Conservation (phyloP, 768 basidiomycete species). For the Phlegmacium glaucopus region DNA sequence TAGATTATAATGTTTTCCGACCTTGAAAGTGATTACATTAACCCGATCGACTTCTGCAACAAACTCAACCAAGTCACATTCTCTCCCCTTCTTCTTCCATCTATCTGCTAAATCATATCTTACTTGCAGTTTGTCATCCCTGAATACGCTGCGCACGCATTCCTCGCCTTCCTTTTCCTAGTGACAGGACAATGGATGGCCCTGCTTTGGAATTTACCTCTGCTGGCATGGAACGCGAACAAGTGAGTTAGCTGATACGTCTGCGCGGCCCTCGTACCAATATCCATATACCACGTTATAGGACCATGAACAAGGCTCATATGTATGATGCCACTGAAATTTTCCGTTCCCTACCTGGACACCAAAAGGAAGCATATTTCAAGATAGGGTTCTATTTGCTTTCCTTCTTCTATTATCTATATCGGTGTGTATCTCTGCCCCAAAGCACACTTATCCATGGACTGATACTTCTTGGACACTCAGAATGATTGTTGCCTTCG, state of each 20-base stretch:
- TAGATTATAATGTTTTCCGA: slow-evolving; percentile 99
- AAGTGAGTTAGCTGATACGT: slow-evolving; percentile 60
- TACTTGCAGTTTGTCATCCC: slow-evolving; percentile 85
- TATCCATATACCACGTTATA: slow-evolving; percentile 5
- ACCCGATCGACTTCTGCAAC: slow-evolving; percentile 99
- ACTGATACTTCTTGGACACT: not conserved
- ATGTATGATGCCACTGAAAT: slow-evolving; percentile 99
- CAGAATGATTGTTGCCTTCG: slow-evolving; percentile 84
- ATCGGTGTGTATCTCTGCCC: slow-evolving; percentile 53
- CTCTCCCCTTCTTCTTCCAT: not conserved
- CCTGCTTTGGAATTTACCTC: slow-evolving; percentile 82
- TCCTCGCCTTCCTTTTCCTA: slow-evolving; percentile 84
- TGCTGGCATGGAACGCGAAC: slow-evolving; percentile 88
- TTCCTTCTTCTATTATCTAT: slow-evolving; percentile 90
- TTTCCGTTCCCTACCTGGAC: slow-evolving; percentile 86
- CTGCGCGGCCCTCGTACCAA: not conserved
- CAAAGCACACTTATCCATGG: not conserved
- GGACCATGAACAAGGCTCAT: slow-evolving; percentile 70
- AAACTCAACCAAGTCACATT: slow-evolving; percentile 92
- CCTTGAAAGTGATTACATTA: slow-evolving; percentile 98
- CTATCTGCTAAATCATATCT: not conserved
- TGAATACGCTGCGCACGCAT: slow-evolving; percentile 92
- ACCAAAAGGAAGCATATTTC: slow-evolving; percentile 95
- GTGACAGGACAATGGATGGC: slow-evolving; percentile 91
- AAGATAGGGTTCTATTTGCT: slow-evolving; percentile 91